Conservation (phyloP, 768 basidiomycete species). For the Hygrophoropsis aurantiaca region DNA sequence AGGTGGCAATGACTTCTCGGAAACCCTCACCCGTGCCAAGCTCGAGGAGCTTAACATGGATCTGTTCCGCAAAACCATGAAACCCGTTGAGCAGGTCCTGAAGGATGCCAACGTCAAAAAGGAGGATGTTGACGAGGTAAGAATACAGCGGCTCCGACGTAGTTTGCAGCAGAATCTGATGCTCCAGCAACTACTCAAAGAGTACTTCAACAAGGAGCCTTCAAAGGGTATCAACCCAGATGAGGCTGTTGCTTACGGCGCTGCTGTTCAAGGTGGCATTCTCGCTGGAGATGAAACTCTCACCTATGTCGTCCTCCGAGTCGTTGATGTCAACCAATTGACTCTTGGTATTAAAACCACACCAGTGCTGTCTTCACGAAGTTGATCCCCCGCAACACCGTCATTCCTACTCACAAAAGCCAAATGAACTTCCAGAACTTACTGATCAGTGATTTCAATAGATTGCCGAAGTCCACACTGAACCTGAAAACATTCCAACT, state of each 20-base stretch:
- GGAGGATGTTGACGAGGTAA: constrained; percentile 61
- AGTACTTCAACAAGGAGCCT: no score
- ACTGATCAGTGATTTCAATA: no score
- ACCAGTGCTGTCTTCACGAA: constrained; percentile 98
- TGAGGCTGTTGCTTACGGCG: constrained; percentile 98
- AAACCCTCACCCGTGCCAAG: constrained; percentile 66
- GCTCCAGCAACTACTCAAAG: no score
- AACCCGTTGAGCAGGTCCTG: constrained; percentile 72
- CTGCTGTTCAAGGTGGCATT: constrained; percentile 97
- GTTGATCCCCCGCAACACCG: constrained; percentile 95
- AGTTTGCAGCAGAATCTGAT: no score
- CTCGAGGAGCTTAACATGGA: constrained; percentile 73
- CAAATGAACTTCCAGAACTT: no score
- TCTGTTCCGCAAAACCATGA: constrained; percentile 72
- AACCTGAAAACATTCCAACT: no score
- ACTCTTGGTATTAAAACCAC: constrained; percentile 99
- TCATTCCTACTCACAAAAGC: constrained; percentile 95
- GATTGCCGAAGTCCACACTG: no score
- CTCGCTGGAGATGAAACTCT: constrained; percentile 93
- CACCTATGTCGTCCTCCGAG: constrained; percentile 88
- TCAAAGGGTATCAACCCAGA: constrained; percentile 99
- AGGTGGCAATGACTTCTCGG: constrained; percentile 64
- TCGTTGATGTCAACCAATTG: constrained; percentile 93
- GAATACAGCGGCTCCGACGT: no score
- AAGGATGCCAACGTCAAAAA: constrained; percentile 70